These are phyloP conservation scores for Gentiana straminea DNA, from an alignment of 257 asterid genomes.

Conservation along the genomic window DNA sequence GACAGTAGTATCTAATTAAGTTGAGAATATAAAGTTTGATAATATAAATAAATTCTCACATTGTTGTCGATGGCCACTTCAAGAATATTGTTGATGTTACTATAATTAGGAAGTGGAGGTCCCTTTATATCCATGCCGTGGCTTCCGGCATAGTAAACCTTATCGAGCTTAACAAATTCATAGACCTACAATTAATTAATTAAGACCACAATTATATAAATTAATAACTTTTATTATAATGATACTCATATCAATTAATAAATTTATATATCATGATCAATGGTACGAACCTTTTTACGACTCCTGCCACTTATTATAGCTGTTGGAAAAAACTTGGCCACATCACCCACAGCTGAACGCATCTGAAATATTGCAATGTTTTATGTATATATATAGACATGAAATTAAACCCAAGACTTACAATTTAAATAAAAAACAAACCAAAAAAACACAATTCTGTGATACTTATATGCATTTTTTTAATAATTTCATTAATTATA, in stretches of 20 bases:
- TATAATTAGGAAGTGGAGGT: constrained; percentile 30
- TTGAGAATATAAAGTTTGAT: too few species aligned
- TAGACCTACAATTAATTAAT: constrained; percentile 33
- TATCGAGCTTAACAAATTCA: constrained; percentile 67
- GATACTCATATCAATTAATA: too few species aligned
- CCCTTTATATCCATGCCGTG: constrained; percentile 96
- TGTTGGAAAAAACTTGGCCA: constrained; percentile 60
- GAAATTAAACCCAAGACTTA: background rate
- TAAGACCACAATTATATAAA: too few species aligned
- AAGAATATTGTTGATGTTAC: constrained; percentile 40
- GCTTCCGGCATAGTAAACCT: constrained; percentile 87
- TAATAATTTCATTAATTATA: background rate
- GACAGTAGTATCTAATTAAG: too few species aligned
- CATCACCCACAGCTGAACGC: constrained; percentile 59
- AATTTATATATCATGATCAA: too few species aligned
- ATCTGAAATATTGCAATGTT: constrained; percentile 30
- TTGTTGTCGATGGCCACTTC: constrained; percentile 13
- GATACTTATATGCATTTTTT: too few species aligned
- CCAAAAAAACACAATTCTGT: too few species aligned
- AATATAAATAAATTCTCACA: background rate
- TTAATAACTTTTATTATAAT: too few species aligned
- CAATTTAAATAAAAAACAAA: background rate
- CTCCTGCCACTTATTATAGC: constrained; percentile 84
- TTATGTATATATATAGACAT: background rate
- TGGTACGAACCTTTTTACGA: constrained; percentile 50